Base-by-base conservation (phyloP, 1,284 basidiomycete species). In the Meira nashicola region DNA sequence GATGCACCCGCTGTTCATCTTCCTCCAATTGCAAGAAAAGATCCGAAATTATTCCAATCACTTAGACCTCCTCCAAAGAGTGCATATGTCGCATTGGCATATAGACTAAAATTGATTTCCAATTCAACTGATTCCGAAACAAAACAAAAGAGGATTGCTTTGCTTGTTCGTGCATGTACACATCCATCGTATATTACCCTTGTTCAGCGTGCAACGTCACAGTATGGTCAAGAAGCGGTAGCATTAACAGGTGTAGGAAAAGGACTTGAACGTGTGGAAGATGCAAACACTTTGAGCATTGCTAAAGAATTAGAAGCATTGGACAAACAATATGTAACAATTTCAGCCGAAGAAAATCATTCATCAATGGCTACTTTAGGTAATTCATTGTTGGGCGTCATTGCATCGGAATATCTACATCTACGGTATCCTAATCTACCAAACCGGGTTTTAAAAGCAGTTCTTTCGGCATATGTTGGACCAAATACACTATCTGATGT, bases 371-470 rank as follows among this genome's bases (percentile, higher is more conserved):
- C 88, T 0, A 80, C 84, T 0, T 80, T 95, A 6, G 94, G 94
- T 37, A 97, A 97, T 80, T 85, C 89, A 1, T 83, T 98, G 55
- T 84, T 97, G 75, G 94, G 94, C 54, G 83, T 97, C 41, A 90
- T 97, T 69, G 89, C 90, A 4, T 82, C 89, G 0, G 94, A 99
- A 80, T 86, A 88, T 76, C 80, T 97, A 37, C 84, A 90, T 60
- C 83, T 87, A 8, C 83, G 86, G 49, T 97, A 89, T 79, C 94
- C 95, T 0, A 87, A 95, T 78, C 83, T 98, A 21, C 94, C 94
- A 1, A 92, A 90, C 21, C 85, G 88, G 54, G 90, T 91, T 17
- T 81, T 93, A 70, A 93, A 95, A 80, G 87, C 89, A 8, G 92
- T 90, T 9, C 85, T 95, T 53, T 91, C 89, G 44, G 89, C 91